Evolutionary conservation across 495 filamentous ascomycete species (phyloP), one percentile per base, ranked within the genome.

Genomic region (Penicillium psychrofluorescens): DNA sequence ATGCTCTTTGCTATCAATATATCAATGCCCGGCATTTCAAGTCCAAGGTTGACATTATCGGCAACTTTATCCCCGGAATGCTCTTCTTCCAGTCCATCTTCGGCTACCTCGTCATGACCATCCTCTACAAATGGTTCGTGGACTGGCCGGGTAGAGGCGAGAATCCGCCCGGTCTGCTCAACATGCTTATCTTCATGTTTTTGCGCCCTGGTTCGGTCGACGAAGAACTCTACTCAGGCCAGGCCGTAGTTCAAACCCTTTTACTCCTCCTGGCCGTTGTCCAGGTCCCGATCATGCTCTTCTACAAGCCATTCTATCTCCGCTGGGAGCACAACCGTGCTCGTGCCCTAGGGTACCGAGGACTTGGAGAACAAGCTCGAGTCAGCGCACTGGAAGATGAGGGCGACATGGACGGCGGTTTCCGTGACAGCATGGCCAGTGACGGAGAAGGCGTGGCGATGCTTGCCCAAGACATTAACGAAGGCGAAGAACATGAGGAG

Each of bases 111-210:
- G 90, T 92, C 39, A 72, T 95, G 58, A 83, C 84, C 54, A 94
- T 99, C 54, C 67, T 97, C 61, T 96, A 94, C 72, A 99, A 99
- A 66, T 99, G 92, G 92, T 81, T 78, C 13, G 75, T 95, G 33
- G 84, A 97, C 61, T 98, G 92, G 92, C 62, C 70, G 47, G 82
- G 73, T 15, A 78, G 62, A n/a, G 64, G 57, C n/a, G 45, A 58
- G 22, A 69, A 75, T 28, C 87, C 94, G 3, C 92, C 92, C 0
- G 85, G 88, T 53, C 72, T 99, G 22, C 69, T 99, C 45, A 99
- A 99, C 76, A 95, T 96, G 90, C 75, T 99, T 51, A 99, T 99
- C 59, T 95, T 95, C 77, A 99, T 99, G 92, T 97, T 99, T 72
- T 71, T 99, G 40, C 79, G 80, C 41, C 92, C 92, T 6, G 88